A percentile compares a stretch with the other conserved stretches of the same genome.
Conservation (phyloP, 2,329 filamentous ascomycete genomes). For the Penicillium glabrum region DNA sequence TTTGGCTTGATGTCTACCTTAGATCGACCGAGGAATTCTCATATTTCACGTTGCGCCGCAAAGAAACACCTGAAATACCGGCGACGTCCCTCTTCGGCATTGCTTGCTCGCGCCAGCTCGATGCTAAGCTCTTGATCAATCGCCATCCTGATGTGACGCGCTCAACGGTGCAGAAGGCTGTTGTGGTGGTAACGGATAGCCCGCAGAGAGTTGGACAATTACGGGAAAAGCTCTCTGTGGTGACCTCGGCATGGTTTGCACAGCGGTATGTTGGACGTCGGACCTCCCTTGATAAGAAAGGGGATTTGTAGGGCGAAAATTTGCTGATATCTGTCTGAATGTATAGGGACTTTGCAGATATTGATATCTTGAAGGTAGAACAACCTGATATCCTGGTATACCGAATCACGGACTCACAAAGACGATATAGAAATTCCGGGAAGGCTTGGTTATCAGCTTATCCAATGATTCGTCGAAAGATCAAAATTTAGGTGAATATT, state of each 20-base stretch:
- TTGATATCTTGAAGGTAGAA: constrained; percentile 73
- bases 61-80: constrained; percentile 45
- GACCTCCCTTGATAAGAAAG: too few relatives aligned
- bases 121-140: constrained; percentile 72
- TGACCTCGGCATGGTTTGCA: constrained; percentile 94
- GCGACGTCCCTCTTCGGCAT: constrained; percentile 92
- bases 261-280: constrained; percentile 62
- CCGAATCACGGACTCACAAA: constrained; percentile 14
- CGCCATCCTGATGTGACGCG: constrained; percentile 88
- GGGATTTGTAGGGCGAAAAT: neutral
- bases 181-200: constrained; percentile 90
- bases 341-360: constrained; percentile 76
- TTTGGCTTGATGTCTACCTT: constrained; percentile 3
- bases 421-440: constrained; percentile 71
- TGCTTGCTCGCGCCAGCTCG: constrained; percentile 88
- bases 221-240: constrained; percentile 82
- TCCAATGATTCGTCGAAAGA: constrained; percentile 71
- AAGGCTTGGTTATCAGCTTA: constrained; percentile 67
- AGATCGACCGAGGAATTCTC: constrained; percentile 94
- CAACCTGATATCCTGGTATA: neutral
- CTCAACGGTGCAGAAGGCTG: constrained; percentile 95
- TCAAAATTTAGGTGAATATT: constrained; percentile 74
- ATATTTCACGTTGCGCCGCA: constrained; percentile 85
- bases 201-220: constrained; percentile 89
- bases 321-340: neutral